A percentile compares a stretch with the other conserved stretches of the same genome.
Evolutionary conservation across 2,329 filamentous ascomycete species (phyloP).

Genomic region (Colletotrichum gloeosporioides): DNA sequence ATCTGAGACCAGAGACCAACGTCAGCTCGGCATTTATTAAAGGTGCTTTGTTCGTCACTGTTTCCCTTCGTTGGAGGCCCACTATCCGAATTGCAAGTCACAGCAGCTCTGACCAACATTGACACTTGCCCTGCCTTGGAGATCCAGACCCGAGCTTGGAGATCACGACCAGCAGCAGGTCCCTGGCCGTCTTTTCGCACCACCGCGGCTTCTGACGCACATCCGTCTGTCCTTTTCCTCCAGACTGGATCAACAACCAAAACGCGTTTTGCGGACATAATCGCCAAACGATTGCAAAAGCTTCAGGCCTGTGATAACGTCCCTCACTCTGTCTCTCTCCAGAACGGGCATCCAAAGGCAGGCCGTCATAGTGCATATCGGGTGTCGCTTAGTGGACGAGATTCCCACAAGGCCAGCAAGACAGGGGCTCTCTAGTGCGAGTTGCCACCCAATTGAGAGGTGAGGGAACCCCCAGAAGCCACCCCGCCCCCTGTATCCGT

Average conservation of each 20-base stretch:
- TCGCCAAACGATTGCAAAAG: background rate
- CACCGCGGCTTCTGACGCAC: background rate
- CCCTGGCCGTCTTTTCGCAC: background rate
- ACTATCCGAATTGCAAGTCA: background rate
- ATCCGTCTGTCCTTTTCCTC: background rate
- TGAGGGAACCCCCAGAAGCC: constrained; percentile 11
- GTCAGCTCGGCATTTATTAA: constrained; percentile 7
- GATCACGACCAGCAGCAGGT: background rate
- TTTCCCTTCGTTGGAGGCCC: background rate
- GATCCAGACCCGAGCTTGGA: background rate
- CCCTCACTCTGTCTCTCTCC: background rate
- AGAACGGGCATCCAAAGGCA: background rate
- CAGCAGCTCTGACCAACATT: background rate
- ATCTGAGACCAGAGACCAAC: background rate
- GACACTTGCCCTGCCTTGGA: background rate
- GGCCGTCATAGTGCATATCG: constrained; percentile 17
- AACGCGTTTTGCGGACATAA: background rate
- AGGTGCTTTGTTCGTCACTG: background rate
- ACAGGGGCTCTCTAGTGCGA: constrained; percentile 11
- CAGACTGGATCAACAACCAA: background rate
- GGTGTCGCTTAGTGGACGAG: background rate
- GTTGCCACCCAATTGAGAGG: constrained; percentile 21
- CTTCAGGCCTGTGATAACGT: background rate
- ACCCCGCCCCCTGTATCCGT: constrained; percentile 21
- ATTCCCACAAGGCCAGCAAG: constrained; percentile 13